Conservation (phyloP, 345 rosid species). For the Nasturtium officinale region DNA sequence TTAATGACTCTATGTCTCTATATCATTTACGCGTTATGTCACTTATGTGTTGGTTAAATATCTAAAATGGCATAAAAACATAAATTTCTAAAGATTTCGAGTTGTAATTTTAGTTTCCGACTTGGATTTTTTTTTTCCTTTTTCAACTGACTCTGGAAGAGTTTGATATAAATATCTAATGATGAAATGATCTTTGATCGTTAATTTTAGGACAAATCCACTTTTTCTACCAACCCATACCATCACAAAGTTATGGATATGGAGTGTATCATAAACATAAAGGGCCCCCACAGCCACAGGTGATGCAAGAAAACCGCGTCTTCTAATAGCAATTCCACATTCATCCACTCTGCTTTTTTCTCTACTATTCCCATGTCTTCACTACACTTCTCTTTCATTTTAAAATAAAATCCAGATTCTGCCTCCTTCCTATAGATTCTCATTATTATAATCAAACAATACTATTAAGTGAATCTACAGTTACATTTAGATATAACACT, state of each 20-base stretch:
- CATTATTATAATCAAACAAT: slow-evolving; percentile 32
- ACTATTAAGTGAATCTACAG: slow-evolving; percentile 37
- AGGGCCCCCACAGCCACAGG: slow-evolving; percentile 13
- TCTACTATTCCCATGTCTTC: slow-evolving; percentile 19
- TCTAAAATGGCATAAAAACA: background rate
- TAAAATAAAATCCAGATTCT: slow-evolving; percentile 23
- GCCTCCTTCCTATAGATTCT: slow-evolving; percentile 33
- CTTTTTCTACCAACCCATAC: slow-evolving; percentile 35
- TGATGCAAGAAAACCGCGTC: slow-evolving; percentile 48
- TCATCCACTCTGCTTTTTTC: slow-evolving; percentile 25
- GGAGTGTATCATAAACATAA: slow-evolving; percentile 13
- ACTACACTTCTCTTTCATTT: slow-evolving; percentile 21
- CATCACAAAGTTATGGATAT: slow-evolving; percentile 36
- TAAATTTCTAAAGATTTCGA: background rate
- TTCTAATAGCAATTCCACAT: slow-evolving; percentile 29
- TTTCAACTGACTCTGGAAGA: background rate
- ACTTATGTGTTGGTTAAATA: background rate
- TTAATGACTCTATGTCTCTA: too few relatives aligned
- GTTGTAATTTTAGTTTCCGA: too few relatives aligned
- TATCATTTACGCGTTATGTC: background rate
- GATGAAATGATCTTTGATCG: slow-evolving; percentile 34
- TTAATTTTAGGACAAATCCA: slow-evolving; percentile 23
- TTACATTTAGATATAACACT: slow-evolving; percentile 31
- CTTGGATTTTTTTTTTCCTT: too few relatives aligned
- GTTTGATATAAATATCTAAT: slow-evolving; percentile 8